These are phyloP conservation scores for Suhomyces coccinellae DNA, from an alignment of 1,139 yeast genomes.

Conservation along the genomic window DNA sequence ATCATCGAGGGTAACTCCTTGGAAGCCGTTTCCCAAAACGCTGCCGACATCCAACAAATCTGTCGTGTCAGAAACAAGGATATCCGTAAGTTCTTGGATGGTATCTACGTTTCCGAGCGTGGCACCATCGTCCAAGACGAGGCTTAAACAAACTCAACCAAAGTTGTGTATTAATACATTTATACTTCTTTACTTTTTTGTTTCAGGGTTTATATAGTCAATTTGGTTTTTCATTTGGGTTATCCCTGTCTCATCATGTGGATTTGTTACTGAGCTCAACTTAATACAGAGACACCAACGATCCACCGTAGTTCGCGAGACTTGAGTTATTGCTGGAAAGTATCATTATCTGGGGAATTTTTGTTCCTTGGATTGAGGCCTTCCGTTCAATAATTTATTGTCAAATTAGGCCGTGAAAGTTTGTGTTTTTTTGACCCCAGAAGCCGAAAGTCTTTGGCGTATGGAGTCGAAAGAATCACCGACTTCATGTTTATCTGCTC, in stretches of 20 bases:
- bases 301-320: slow-evolving; percentile 37
- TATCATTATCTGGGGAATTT: neutral
- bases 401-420: neutral
- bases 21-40: slow-evolving; percentile 97
- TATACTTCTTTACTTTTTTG: slow-evolving; percentile 21
- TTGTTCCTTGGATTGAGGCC: neutral
- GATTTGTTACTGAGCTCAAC: slow-evolving; percentile 57
- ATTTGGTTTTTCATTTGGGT: slow-evolving; percentile 31
- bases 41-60: slow-evolving; percentile 97
- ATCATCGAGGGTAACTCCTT: slow-evolving; percentile 92
- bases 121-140: slow-evolving; percentile 76
- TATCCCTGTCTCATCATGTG: slow-evolving; percentile 42
- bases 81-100: slow-evolving; percentile 99
- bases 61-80: slow-evolving; percentile 99
- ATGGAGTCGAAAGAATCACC: slow-evolving; percentile 1
- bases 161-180: slow-evolving; percentile 26
- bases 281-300: slow-evolving; percentile 63
- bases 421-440: slow-evolving; percentile 2
- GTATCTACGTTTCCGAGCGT: slow-evolving; percentile 98
- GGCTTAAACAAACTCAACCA: slow-evolving; percentile 7
- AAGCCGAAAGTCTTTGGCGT: slow-evolving; percentile 13
- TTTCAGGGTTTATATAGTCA: slow-evolving; percentile 34
- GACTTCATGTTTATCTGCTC: neutral
- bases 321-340: slow-evolving; percentile 13
- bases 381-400: neutral